A percentile compares a stretch with the other conserved stretches of the same genome.
Evolutionary conservation across 2,329 filamentous ascomycete species (phyloP).

Genomic region (Colletotrichum sp.): DNA sequence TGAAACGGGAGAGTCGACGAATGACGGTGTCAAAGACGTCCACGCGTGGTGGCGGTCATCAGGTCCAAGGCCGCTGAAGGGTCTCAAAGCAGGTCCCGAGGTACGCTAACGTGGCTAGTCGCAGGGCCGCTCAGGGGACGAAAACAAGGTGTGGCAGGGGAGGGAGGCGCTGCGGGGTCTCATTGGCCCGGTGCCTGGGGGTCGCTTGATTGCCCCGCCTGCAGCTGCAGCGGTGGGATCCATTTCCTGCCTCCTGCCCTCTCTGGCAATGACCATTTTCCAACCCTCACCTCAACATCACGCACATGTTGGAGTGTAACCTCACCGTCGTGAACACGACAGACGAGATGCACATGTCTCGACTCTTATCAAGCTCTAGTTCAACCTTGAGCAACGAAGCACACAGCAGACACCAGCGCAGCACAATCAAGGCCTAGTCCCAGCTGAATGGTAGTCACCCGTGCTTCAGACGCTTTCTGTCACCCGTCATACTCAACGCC

Average conservation of each 20-base stretch:
- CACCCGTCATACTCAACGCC: background rate
- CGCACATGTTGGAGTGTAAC: background rate
- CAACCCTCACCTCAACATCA: background rate
- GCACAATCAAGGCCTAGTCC: background rate
- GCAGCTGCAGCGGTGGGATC: background rate
- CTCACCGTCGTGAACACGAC: background rate
- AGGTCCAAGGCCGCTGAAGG: background rate
- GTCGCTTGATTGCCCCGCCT: background rate
- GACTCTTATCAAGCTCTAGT: background rate
- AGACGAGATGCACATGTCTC: background rate
- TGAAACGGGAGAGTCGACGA: conserved; percentile 11
- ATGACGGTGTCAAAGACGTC: background rate
- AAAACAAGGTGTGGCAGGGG: background rate
- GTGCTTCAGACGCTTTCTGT: background rate
- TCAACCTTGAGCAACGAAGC: background rate
- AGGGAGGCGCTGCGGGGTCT: background rate
- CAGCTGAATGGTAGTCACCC: background rate
- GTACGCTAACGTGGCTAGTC: background rate
- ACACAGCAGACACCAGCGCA: background rate
- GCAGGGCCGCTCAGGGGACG: background rate
- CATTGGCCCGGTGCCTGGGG: background rate
- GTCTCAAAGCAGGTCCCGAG: background rate
- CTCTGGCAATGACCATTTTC: background rate
- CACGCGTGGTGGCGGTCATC: conserved; percentile 7
- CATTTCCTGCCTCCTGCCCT: background rate